Evolutionary conservation across 2,329 filamentous ascomycete genomes (phyloP).

Genomic region (Aspergillus japonicus): DNA sequence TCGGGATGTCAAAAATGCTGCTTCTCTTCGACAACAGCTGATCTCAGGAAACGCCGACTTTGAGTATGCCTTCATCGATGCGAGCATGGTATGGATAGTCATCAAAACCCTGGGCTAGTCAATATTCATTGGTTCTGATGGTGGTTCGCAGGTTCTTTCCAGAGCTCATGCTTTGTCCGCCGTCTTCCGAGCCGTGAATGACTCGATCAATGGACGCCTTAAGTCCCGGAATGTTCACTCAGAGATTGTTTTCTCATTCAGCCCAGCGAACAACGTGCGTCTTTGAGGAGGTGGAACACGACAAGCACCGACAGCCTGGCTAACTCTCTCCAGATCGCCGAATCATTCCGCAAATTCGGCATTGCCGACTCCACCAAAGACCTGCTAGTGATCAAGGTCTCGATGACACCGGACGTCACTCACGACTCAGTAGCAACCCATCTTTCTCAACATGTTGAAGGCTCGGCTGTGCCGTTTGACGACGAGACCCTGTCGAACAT

Average conservation of each 20-base stretch:
- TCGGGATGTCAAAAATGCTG: conserved; percentile 71
- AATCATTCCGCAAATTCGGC: conserved; percentile 86
- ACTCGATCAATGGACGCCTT: conserved; percentile 59
- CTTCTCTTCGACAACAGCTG: conserved; percentile 77
- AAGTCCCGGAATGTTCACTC: conserved; percentile 86
- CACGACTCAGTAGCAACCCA: conserved; percentile 58
- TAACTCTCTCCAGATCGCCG: conserved; percentile 67
- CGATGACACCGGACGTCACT: conserved; percentile 50
- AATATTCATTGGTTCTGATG: conserved; percentile 1
- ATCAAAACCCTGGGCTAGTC: background rate
- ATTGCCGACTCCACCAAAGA: conserved; percentile 68
- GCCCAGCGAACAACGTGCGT: conserved; percentile 75
- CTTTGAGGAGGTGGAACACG: conserved; percentile 12
- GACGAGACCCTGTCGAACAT: conserved; percentile 61
- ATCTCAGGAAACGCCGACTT: conserved; percentile 80
- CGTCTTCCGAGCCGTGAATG: conserved; percentile 72
- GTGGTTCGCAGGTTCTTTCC: conserved; percentile 61
- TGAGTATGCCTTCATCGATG: conserved; percentile 93
- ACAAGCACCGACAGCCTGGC: conserved; percentile 4
- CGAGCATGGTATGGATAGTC: conserved; percentile 61
- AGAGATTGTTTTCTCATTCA: conserved; percentile 79
- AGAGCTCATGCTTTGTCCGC: conserved; percentile 71
- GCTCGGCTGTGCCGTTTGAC: conserved; percentile 57
- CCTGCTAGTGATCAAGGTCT: conserved; percentile 80
- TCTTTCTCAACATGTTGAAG: conserved; percentile 62